These are phyloP conservation scores for Pyrenophora tritici-repentis DNA, from an alignment of 2,329 filamentous ascomycete species.

Conservation along the genomic window DNA sequence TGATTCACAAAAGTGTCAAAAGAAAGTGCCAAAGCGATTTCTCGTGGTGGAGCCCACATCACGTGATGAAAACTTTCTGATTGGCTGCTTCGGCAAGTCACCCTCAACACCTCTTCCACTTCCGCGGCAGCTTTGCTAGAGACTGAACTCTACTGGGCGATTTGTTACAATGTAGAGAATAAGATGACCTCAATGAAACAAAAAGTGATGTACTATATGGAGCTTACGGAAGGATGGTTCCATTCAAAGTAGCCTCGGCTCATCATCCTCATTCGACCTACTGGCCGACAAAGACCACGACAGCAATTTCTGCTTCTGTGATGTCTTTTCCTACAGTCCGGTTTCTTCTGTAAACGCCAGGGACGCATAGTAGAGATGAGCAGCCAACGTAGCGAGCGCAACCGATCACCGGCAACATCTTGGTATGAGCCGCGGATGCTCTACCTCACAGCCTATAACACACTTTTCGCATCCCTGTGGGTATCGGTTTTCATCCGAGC, in stretches of 20 bases:
- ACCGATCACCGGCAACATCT: not conserved
- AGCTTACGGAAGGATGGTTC: not conserved
- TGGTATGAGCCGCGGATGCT: constrained; percentile 7
- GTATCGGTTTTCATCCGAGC: constrained; percentile 13
- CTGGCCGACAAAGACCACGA: constrained; percentile 1
- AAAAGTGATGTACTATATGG: not conserved
- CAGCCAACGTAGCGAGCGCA: not conserved
- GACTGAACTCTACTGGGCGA: no score
- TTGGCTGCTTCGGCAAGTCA: no score
- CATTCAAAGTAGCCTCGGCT: constrained; percentile 9
- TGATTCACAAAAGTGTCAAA: no score
- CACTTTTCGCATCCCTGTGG: constrained; percentile 29
- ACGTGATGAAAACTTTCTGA: no score
- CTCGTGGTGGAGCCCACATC: no score
- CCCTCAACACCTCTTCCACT: no score
- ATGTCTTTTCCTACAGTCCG: not conserved
- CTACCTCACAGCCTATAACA: constrained; percentile 32
- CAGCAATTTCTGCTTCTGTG: constrained; percentile 5
- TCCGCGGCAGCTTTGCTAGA: no score
- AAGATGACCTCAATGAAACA: not conserved
- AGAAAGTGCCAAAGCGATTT: no score
- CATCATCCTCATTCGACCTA: constrained; percentile 8
- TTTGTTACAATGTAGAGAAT: no score
- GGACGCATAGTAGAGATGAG: not conserved
- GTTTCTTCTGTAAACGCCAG: not conserved